Conservation (phyloP, 2,329 filamentous ascomycete genomes). For the Pezizomycotina sp. region DNA sequence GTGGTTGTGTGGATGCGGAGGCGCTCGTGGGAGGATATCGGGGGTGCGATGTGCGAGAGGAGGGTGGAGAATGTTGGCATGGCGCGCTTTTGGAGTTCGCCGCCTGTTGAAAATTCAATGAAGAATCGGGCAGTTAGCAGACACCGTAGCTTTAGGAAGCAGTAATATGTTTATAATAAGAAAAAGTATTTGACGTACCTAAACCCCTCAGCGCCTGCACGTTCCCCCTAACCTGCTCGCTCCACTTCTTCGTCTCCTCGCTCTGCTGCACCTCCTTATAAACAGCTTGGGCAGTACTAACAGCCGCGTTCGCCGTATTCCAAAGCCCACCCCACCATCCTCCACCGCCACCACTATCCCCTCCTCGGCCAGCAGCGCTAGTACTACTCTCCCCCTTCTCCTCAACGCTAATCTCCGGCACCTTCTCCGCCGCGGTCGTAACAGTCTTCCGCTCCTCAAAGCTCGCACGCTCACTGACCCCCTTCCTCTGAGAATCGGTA, state of each 20-base stretch:
- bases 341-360: conserved; percentile 37
- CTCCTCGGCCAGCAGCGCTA: conserved; percentile 27
- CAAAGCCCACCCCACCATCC: conserved; percentile 83
- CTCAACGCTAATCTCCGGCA: conserved; percentile 26
- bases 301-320: conserved; percentile 53
- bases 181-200: conserved; percentile 37
- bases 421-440: conserved; percentile 9
- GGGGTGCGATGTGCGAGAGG: conserved; percentile 84
- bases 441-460: conserved; percentile 24
- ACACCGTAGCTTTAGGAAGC: background rate
- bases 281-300: conserved; percentile 62
- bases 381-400: conserved; percentile 36
- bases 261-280: conserved; percentile 93
- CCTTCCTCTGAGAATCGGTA: conserved; percentile 29
- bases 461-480: conserved; percentile 24
- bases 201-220: conserved; percentile 60
- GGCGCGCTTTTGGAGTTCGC: conserved; percentile 69
- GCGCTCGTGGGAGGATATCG: conserved; percentile 90
- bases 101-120: conserved; percentile 40
- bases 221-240: conserved; percentile 81
- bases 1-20: conserved; percentile 96
- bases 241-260: conserved; percentile 92
- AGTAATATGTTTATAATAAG: background rate
- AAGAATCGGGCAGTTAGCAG: conserved; percentile 2
- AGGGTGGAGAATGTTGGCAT: conserved; percentile 90